Evolutionary conservation across 352 stramenopile species (phyloP).

Genomic region (Pythium phragmiticola): DNA sequence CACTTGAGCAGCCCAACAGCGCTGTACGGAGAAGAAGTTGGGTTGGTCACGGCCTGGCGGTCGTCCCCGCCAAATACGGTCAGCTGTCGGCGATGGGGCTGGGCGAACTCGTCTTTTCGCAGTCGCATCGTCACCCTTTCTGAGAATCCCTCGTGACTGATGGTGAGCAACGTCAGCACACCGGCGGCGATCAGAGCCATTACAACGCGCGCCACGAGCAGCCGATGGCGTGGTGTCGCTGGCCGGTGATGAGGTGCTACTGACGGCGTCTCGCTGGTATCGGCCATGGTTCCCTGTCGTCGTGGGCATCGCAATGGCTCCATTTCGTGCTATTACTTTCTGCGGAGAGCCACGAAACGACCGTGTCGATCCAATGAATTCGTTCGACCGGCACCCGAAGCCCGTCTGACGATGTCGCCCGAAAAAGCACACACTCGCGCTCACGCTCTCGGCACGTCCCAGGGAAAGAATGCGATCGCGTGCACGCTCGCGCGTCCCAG

Average conservation of each 20-base stretch:
- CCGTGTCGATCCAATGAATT: background rate
- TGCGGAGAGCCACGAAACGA: background rate
- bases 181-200: background rate
- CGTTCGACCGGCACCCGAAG: background rate
- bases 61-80: conserved; percentile 49
- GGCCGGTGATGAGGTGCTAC: background rate
- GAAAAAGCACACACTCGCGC: background rate
- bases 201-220: background rate
- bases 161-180: background rate
- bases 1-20: conserved; percentile 52
- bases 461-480: background rate
- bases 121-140: background rate
- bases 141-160: background rate
- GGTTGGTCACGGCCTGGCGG: conserved; percentile 34
- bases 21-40: conserved; percentile 47
- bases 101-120: background rate
- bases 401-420: background rate
- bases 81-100: conserved; percentile 26
- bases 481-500: background rate
- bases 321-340: background rate
- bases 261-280: background rate
- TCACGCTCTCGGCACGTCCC: background rate
- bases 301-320: background rate
- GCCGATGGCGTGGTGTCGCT: background rate
- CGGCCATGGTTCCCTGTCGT: no score